Evolutionary conservation across 2,329 filamentous ascomycete species (phyloP), one percentile per base, ranked within the genome.

Genomic region (Ceratocystis huliohia): DNA sequence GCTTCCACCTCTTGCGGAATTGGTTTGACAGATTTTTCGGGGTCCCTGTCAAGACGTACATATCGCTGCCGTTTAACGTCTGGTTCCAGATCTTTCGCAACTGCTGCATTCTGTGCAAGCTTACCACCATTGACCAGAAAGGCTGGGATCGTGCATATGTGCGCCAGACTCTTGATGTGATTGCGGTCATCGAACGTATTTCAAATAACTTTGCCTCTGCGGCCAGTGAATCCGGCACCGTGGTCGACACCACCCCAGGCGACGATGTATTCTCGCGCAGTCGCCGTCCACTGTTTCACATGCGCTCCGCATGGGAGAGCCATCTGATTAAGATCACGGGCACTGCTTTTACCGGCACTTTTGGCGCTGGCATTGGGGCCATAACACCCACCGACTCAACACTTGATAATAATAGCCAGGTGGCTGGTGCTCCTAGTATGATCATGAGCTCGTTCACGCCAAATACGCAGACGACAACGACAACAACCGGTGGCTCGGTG

Each of bases 371-470:
- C 7, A 22, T 61, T 6, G 57, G 70, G 67, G 67, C 71, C 71
- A 69, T 73, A 71, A 67, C 76, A 73, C 66, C 72, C 71, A 68
- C 71, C 71, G 64, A 74, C 64, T 68, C 72, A 73, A 69, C 74
- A 72, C 70, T 73, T 74, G 53, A n/a, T 5, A 22, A 22, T 3
- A 22, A 73, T 44, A 57, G 73, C 65, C 22, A 67, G 71, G 56
- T 66, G 73, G 57, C 77, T 66, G 65, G 20, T 6, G 33, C 28
- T 44, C 20, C 37, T 17, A 15, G 30, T 20, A 6, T 37, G 22
- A 22, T 45, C 8, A 25, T 22, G 8, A 15, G 20, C 2, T 10
- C 20, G 7, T 25, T 56, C 10, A 4, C n/a, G 6, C 10, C 50
- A 10, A 30, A 30, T 56, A 5, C 46, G 3, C 50, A 20, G 50